Base-by-base conservation (phyloP, 2,329 filamentous ascomycete species). In the Venturia oleaginea region DNA sequence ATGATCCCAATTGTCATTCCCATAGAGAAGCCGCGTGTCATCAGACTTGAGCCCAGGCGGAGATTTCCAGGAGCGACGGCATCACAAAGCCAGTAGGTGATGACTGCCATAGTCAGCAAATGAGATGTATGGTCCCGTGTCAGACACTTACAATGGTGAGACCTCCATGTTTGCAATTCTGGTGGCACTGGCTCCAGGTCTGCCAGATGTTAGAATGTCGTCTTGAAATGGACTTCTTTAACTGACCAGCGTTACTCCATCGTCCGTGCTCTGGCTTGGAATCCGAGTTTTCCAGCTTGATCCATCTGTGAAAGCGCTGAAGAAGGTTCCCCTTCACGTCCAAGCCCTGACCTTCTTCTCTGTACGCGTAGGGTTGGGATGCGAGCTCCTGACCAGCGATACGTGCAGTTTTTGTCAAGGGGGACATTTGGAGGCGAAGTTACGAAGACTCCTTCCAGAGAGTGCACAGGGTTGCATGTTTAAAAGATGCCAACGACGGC, bases 61-160 rank as follows among this genome's bases (percentile, higher is more conserved):
- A 68, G 66, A 37, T 70, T 70, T 5, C 65, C 65, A 4, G 67
- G 66, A 11, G 66, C 63, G 17, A 68, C 65, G 11, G 68, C 68
- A 61, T 70, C 69, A 59, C 67, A 68, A 37, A 70, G 67, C 69
- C 69, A 70, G 66, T 70, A 69, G 30, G 69, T 65, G 27, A 67
- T 64, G 60, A 61, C 59, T 61, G n/a, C 6, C 6, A n/a, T 6
- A 0, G 17, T 61, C 34, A 61, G 59, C 7, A 19, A 8, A 13
- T 7, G 51, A 34, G 17, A 34, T 24, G 6, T 8, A 60, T 59
- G 4, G 3, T 42, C 4, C 34, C 2, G 27, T 34, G 2, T 37
- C 22, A 7, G 10, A n/a, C 4, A 57, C 22, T 24, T 10, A 61
- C 59, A 61, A 19, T 61, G 59, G 11, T 61, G 59, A 8, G 59